phyloP scores from a whole-genome alignment of 306 rosid species.

The Fragaria nilgerrensis region DNA sequence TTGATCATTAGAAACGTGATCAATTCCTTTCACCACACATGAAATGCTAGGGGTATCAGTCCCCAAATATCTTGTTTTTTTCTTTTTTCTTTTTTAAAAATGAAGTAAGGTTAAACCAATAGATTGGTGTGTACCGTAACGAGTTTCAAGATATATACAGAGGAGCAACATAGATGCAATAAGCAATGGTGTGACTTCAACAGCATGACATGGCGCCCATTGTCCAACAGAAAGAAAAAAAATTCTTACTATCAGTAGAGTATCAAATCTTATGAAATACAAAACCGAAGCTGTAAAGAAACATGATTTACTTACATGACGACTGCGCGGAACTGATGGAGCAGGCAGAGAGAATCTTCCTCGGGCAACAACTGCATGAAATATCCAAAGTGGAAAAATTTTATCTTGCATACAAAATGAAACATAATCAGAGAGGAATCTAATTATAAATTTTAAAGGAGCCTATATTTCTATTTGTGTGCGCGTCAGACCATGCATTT shows the following conservation, averaged over 20 bases:
- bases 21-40: neutral
- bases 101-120: constrained; percentile 12
- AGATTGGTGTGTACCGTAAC: constrained; percentile 50
- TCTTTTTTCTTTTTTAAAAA: neutral
- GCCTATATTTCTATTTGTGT: neutral
- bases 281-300: constrained; percentile 17
- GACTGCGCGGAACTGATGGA: constrained; percentile 90
- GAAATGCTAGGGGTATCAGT: constrained; percentile 7
- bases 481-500: neutral
- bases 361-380: constrained; percentile 89
- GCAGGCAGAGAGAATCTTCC: constrained; percentile 99
- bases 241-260: neutral
- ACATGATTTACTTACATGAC: constrained; percentile 54
- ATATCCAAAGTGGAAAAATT: constrained; percentile 89
- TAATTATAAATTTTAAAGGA: neutral
- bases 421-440: constrained; percentile 12
- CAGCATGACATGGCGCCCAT: constrained; percentile 99
- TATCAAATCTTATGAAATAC: neutral
- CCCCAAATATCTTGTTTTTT: neutral
- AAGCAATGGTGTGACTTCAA: constrained; percentile 86
- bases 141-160: constrained; percentile 92
- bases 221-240: constrained; percentile 51
- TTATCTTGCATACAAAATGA: constrained; percentile 47
- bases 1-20: no score
- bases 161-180: constrained; percentile 93